phyloP scores from a whole-genome alignment of 345 rosid species.

The Excoecaria cochinchinensis region DNA sequence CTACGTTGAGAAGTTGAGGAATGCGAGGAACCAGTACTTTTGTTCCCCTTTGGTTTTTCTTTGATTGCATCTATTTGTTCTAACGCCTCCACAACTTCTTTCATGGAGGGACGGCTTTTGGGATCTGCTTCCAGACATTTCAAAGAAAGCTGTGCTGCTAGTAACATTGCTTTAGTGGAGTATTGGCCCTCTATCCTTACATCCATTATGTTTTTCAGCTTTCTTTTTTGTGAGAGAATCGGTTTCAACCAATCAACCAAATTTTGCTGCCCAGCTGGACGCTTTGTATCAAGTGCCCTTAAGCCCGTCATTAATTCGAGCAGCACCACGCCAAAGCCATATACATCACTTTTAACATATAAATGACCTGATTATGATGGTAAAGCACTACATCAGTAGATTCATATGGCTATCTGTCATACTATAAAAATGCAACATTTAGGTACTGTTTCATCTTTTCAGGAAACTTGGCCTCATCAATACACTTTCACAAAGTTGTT shows the following conservation, averaged over 20 bases:
- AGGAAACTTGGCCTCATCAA: neutral
- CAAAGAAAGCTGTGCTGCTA: constrained; percentile 41
- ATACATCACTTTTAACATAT: constrained; percentile 71
- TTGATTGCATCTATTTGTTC: constrained; percentile 46
- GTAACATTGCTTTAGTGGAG: constrained; percentile 45
- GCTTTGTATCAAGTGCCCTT: constrained; percentile 41
- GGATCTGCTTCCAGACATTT: constrained; percentile 51
- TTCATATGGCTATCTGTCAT: neutral
- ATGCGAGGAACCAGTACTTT: constrained; percentile 15
- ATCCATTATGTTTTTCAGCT: constrained; percentile 45
- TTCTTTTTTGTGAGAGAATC: constrained; percentile 37
- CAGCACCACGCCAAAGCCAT: constrained; percentile 65
- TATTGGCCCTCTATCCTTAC: constrained; percentile 50
- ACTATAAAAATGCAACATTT: no score
- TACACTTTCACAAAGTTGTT: neutral
- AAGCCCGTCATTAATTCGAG: constrained; percentile 58
- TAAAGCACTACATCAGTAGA: neutral
- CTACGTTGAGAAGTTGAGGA: constrained; percentile 7
- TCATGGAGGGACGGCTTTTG: constrained; percentile 54
- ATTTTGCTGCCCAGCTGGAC: constrained; percentile 44
- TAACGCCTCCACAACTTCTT: constrained; percentile 50
- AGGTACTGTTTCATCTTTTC: neutral
- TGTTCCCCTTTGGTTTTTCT: constrained; percentile 24
- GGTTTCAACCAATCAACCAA: constrained; percentile 61
- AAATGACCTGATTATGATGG: constrained; percentile 43